Evolutionary conservation across 225 moss, liverwort and hornwort genomes (phyloP).

Genomic region (Lunularia cruciata): DNA sequence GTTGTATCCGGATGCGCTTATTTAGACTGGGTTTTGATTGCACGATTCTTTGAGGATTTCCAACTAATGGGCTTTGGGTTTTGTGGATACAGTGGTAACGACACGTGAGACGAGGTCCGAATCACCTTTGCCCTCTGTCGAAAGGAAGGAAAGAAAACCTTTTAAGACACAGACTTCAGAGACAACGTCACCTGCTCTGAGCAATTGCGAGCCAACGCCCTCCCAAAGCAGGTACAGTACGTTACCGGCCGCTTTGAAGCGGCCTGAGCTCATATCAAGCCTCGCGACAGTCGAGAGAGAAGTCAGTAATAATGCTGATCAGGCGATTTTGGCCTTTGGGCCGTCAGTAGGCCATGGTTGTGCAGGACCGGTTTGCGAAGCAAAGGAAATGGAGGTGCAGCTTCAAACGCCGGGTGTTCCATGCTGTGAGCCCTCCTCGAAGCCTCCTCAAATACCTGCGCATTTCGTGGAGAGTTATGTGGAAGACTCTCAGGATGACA

Average conservation of each 20-base stretch:
- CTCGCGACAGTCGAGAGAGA: background rate
- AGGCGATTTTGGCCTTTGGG: constrained; percentile 2
- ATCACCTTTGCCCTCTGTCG: background rate
- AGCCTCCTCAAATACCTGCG: background rate
- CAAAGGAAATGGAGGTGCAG: background rate
- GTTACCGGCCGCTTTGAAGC: constrained; percentile 15
- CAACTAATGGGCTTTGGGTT: background rate
- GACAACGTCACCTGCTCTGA: background rate
- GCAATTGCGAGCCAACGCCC: background rate
- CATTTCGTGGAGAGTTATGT: constrained; percentile 11
- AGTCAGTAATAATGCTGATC: constrained; percentile 2
- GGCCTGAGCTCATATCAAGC: constrained; percentile 16
- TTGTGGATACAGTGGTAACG: background rate
- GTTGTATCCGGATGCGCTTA: too few species aligned
- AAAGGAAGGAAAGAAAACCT: background rate
- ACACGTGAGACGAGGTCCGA: background rate
- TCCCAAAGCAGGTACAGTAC: constrained; percentile 10
- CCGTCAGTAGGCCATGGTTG: constrained; percentile 19
- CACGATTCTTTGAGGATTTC: background rate
- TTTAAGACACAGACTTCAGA: background rate
- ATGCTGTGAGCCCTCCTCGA: background rate
- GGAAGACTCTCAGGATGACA: constrained; percentile 2
- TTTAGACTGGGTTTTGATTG: too few species aligned
- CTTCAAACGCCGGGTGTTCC: constrained; percentile 3
- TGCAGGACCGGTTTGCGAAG: constrained; percentile 3